These are phyloP conservation scores for Candida takata DNA, from an alignment of 805 yeast genomes.

Conservation along the genomic window DNA sequence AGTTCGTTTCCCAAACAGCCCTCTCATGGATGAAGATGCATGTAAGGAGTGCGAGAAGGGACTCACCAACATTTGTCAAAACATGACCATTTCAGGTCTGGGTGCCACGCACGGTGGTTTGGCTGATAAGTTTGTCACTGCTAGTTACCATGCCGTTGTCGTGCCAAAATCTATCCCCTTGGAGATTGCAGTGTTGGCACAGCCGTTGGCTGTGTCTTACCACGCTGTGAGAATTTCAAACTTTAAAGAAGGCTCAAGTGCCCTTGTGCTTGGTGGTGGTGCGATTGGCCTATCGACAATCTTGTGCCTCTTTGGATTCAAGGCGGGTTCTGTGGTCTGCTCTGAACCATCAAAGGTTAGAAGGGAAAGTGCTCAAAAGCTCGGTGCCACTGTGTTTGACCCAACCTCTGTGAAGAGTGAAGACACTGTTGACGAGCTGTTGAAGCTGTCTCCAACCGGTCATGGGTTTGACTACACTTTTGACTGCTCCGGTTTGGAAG, in stretches of 20 bases:
- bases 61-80: constrained; percentile 43
- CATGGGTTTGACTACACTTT: constrained; percentile 43
- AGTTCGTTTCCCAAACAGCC: constrained; percentile 30
- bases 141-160: constrained; percentile 32
- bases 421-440: constrained; percentile 31
- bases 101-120: constrained; percentile 53
- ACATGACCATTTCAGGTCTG: constrained; percentile 44
- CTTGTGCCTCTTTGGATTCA: constrained; percentile 42
- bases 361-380: constrained; percentile 39
- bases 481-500: constrained; percentile 50
- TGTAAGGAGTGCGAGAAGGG: constrained; percentile 49
- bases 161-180: constrained; percentile 35
- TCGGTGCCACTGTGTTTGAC: constrained; percentile 44
- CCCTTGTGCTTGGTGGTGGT: constrained; percentile 48
- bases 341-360: constrained; percentile 44
- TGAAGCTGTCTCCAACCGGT: constrained; percentile 32
- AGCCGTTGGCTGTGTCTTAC: constrained; percentile 55
- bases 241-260: constrained; percentile 36
- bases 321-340: constrained; percentile 37
- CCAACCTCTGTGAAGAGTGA: constrained; percentile 32
- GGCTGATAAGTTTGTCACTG: constrained; percentile 40
- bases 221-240: constrained; percentile 43
- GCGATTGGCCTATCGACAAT: constrained; percentile 47
- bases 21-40: constrained; percentile 19
- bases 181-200: constrained; percentile 45